Evolutionary conservation across 352 stramenopile genomes (phyloP).

Genomic region (Globisporangium middletonii): DNA sequence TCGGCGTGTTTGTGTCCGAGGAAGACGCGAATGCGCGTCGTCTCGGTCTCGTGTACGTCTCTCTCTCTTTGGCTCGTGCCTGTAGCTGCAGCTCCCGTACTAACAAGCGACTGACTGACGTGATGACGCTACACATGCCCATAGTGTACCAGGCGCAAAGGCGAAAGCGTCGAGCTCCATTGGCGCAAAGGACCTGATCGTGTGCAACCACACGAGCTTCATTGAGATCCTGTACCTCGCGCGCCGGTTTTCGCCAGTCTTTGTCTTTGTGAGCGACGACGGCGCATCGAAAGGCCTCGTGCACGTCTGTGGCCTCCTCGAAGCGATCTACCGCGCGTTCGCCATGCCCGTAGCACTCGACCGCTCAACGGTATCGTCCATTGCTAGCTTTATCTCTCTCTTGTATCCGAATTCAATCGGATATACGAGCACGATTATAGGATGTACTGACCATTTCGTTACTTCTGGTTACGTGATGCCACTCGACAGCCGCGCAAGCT

Average conservation of each 20-base stretch:
- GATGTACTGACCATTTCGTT: background rate
- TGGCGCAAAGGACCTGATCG: slow-evolving; percentile 48
- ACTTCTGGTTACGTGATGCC: too few species aligned
- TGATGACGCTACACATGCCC: background rate
- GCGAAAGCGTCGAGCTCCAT: slow-evolving; percentile 21
- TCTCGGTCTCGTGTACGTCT: slow-evolving; percentile 49
- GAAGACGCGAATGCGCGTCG: slow-evolving; percentile 68
- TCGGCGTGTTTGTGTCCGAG: slow-evolving; percentile 62
- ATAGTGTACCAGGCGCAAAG: slow-evolving; percentile 26
- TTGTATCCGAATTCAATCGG: background rate
- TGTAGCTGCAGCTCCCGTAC: background rate
- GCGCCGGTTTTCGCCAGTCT: slow-evolving; percentile 71
- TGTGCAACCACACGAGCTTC: slow-evolving; percentile 83
- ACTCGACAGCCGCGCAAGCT: slow-evolving; percentile 39
- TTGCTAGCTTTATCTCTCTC: background rate
- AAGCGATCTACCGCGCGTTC: slow-evolving; percentile 58
- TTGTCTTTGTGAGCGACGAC: slow-evolving; percentile 59
- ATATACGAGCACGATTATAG: background rate
- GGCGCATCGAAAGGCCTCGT: slow-evolving; percentile 48
- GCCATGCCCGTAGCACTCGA: slow-evolving; percentile 33
- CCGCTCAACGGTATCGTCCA: slow-evolving; percentile 22
- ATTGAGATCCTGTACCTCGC: slow-evolving; percentile 75
- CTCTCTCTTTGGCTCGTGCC: background rate
- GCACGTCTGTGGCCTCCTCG: slow-evolving; percentile 55
- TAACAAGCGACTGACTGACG: background rate